Base-by-base conservation (phyloP, 2,329 filamentous ascomycete species). In the Claviceps monticola region DNA sequence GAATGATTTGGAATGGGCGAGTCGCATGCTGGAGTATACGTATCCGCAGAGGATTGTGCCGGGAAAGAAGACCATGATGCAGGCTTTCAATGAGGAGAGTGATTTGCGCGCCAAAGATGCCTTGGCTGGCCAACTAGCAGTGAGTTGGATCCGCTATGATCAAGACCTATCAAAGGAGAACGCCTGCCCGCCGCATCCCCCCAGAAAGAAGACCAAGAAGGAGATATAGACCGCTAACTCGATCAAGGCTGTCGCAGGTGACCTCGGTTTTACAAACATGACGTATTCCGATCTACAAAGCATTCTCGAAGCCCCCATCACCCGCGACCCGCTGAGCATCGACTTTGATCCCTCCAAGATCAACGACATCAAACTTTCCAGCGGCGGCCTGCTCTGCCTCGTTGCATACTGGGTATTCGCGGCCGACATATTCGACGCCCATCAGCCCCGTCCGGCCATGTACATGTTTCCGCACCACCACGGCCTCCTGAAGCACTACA, bases 41-140 rank as follows among this genome's bases (percentile, higher is more conserved):
- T 73, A 79, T 50, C 85, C 86, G 0, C 74, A 79, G 51, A 80
- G 74, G 59, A 72, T 80, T 21, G 74, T 89, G 6, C 76, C 79
- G 0, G 75, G 78, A 2, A 78, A 76, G 53, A 72, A 71, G 57
- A 86, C 81, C 2, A 73, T 80, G 58, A 74, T 79, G 47, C 76
- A 82, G 56, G 74, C 76, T 4, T 90, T 85, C 59, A 78, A 80
- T 45, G 74, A 83, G 43, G 76, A 85, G 14, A 74, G 81, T 42
- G 68, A 74, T 42, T 66, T 88, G 36, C 74, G 80, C 53, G 76
- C 76, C 16, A 74, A 79, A 53, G 80, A 86, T 55, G 76, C 78
- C 6, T 75, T 85, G 46, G 74, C 87, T n/a, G 85, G 86, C 0
- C 82, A 89, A 60, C 68, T 90, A 23, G 82, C 82, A 56, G 80